phyloP scores from a whole-genome alignment of 1,284 basidiomycete genomes.

The Apiotrichum gracile region DNA sequence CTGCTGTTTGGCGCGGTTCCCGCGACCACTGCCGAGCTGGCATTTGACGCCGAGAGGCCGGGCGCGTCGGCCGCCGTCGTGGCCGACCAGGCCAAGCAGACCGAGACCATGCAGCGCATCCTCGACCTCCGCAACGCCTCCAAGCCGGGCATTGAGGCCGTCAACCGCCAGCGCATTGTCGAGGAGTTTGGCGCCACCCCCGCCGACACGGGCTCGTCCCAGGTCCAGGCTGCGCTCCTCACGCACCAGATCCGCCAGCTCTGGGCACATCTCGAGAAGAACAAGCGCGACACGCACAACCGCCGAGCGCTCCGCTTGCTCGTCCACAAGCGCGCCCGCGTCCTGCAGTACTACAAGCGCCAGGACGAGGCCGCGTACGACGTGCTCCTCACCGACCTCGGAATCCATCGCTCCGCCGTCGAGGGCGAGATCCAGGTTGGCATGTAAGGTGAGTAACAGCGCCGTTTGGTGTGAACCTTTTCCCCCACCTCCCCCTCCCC shows the following conservation, averaged over 20 bases:
- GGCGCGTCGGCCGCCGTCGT: conserved; percentile 5
- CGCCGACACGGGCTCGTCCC: conserved; percentile 67
- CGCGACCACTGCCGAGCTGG: conserved; percentile 27
- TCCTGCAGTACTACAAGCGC: conserved; percentile 73
- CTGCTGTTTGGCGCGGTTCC: conserved; percentile 43
- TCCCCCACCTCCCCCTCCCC: neutral
- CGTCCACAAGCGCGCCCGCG: conserved; percentile 73
- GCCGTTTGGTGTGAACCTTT: neutral
- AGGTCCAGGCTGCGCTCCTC: conserved; percentile 84
- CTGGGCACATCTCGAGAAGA: conserved; percentile 63
- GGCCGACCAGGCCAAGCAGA: conserved; percentile 55
- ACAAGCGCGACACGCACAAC: conserved; percentile 73
- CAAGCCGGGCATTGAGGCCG: conserved; percentile 72
- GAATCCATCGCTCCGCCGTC: conserved; percentile 69
- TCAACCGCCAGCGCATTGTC: conserved; percentile 77
- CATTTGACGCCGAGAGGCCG: conserved; percentile 18
- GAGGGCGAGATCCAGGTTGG: conserved; percentile 76
- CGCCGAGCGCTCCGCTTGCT: conserved; percentile 65
- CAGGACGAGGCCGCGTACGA: conserved; percentile 68
- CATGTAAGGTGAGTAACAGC: conserved; percentile 16
- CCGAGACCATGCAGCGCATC: conserved; percentile 61
- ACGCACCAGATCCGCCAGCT: conserved; percentile 81
- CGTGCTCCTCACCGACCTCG: conserved; percentile 64
- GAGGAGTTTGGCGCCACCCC: conserved; percentile 60
- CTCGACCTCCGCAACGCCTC: conserved; percentile 83